Evolutionary conservation across 1,284 basidiomycete genomes (phyloP), one percentile per base, ranked within the genome.

Genomic region (Cryptococcus sp.): DNA sequence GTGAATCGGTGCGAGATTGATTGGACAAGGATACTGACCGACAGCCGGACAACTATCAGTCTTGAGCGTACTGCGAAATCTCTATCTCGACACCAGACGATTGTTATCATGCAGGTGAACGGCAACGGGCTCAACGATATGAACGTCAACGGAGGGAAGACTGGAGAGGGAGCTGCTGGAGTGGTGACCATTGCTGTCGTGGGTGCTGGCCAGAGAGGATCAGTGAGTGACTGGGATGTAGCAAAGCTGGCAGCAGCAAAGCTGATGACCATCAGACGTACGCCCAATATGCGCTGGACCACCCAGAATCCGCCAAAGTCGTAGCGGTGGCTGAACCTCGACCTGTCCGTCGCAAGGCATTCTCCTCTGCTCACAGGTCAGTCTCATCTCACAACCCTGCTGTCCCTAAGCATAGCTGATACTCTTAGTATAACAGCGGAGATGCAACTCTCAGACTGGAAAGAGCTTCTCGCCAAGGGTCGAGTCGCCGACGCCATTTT

Each of bases 301-400:
- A 77, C 47, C 86, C 87, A 0, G 72, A 79, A 6, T 72, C 73
- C 33, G 86, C 84, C 75, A 85, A 80, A 63, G 77, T 92, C 38
- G 83, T 89, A 21, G 84, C 86, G 10, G 83, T 89, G 45, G 87
- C 86, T 14, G 88, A 92, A 58, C 87, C 87, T 2, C 80, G 86
- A 14, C 76, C 78, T 2, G 79, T 81, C 57, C 83, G 87, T 1
- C 80, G 80, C 35, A 68, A 75, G 43, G 66, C 75, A 50, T 83
- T 87, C 58, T 78, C 80, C 6, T 67, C 77, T 16, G 62, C 66
- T 0, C 80, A 87, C 61, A 65, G 74, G 10, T 65, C 47, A 49
- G 62, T 54, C n/a, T 14, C 28, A 7, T 31, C 28, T 7, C 14
- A 31, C 14, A 31, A 31, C 14, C 14, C 7, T 31, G 23, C 7